Evolutionary conservation across 306 rosid species (phyloP).

Genomic region (Cicer bijugum): DNA sequence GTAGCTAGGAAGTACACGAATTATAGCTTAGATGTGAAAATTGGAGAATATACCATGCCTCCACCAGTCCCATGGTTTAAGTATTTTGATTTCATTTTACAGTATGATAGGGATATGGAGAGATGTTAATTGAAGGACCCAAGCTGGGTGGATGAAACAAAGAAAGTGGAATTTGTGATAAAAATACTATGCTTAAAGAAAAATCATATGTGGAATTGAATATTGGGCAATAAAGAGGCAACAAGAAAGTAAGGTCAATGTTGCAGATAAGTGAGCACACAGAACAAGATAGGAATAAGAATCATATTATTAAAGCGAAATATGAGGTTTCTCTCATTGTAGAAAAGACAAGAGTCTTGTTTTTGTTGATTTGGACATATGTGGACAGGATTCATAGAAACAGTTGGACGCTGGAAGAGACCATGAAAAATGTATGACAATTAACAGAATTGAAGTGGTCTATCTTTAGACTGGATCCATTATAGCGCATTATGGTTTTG

Average conservation of each 20-base stretch:
- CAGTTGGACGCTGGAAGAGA: background rate
- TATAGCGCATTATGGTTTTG: background rate
- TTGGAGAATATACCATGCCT: background rate
- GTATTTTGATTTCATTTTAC: background rate
- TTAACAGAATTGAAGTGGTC: too few species aligned
- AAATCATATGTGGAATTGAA: background rate
- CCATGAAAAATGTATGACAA: background rate
- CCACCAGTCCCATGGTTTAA: background rate
- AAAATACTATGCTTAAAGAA: background rate
- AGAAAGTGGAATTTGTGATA: constrained; percentile 1
- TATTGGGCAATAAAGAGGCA: background rate
- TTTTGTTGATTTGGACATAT: background rate
- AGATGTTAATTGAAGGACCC: background rate
- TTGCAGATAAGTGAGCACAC: background rate
- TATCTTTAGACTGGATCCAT: background rate
- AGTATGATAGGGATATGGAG: background rate
- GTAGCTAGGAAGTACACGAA: background rate
- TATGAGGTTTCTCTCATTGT: background rate
- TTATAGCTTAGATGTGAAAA: background rate
- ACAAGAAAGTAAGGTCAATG: background rate
- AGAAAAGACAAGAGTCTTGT: background rate
- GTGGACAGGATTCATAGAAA: background rate
- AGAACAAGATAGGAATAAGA: background rate
- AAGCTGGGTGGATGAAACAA: background rate
- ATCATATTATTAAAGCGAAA: background rate